Conservation (phyloP, 129 eudicot species). For the Gnaphalium uliginosum region DNA sequence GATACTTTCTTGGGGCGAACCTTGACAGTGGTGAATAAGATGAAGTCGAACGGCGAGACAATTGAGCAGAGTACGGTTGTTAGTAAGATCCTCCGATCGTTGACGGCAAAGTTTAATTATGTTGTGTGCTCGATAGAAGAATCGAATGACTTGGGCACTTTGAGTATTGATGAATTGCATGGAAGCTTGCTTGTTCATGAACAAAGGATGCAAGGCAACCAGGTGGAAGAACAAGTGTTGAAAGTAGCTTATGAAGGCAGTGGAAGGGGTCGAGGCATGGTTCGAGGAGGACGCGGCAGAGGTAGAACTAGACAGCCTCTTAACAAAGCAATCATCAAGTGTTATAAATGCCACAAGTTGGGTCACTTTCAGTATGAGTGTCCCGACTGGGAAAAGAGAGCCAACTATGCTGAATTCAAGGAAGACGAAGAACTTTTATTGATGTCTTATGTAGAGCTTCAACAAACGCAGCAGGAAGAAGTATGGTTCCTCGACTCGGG, state of each 20-base stretch:
- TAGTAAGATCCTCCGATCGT: not conserved
- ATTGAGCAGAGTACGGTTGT: not conserved
- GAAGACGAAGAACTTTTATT: not conserved
- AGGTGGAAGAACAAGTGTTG: not conserved
- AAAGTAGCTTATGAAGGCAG: not conserved
- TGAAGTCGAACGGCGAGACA: conserved; percentile 1
- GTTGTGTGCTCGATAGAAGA: not conserved
- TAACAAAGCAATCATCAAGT: not conserved
- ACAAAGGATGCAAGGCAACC: not conserved
- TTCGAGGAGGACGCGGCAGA: conserved; percentile 2
- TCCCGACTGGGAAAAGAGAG: not conserved
- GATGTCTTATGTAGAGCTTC: no score
- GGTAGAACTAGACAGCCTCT: not conserved
- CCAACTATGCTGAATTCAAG: not conserved
- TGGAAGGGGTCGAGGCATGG: not conserved
- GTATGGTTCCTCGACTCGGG: not conserved
- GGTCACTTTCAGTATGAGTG: not conserved
- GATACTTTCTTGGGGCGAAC: not conserved
- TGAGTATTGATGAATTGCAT: not conserved
- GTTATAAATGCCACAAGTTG: conserved; percentile 1
- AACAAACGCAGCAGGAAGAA: no score
- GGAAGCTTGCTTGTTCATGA: not conserved
- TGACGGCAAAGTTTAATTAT: not conserved
- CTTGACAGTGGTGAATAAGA: not conserved
- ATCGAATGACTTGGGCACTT: not conserved